Evolutionary conservation across 106 monocot species (phyloP), one percentile per base, ranked within the genome.

Genomic region (Ottelia alismoides): DNA sequence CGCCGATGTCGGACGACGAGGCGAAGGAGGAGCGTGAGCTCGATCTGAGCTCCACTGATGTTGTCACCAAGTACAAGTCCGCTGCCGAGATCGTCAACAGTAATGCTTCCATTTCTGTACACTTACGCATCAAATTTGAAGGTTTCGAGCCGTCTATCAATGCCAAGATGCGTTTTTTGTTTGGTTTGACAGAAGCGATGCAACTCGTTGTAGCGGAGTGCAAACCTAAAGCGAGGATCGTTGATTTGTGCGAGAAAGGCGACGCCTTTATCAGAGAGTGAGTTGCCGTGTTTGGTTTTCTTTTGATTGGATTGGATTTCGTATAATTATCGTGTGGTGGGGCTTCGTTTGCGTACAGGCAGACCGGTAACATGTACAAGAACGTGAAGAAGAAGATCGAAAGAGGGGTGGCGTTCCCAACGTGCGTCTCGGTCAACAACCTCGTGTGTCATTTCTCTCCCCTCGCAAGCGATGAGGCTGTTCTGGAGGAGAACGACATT

Each of bases 361-460:
- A 98, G 85, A 56, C 96, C 70, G 85, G 89, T 11, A 98, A 66
- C 30, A 65, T 89, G 76, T 98, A 98, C 63, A 98, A 98, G 74
- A 98, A 89, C 58, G 76, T 65, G 56, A 98, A 98, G 78, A 98
- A 76, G 35, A 98, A 98, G 72, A 89, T 98, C 27, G 96, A 98
- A 62, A 89, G 71, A 61, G 96, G 96, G 23, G 65, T 98, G 27
- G 96, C 89, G 2, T 98, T 98, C 59, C 96, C 96, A 1, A 89
- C 96, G 1, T 89, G 89, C 61, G 29, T 98, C 11, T 98, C 96
- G 1, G 89, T 98, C 27, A 98, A 98, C 67, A 98, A 89, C 57
- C 77, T 58, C 0, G 82, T 89, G 0, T 89, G 89, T 32, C 96
- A 98, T 67, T 89, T 79, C 58, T 98, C 89, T 1, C 96, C 96